Evolutionary conservation across 164 flowering plant species (phyloP), one percentile per base, ranked within the genome.

Genomic region (Santalum album): DNA sequence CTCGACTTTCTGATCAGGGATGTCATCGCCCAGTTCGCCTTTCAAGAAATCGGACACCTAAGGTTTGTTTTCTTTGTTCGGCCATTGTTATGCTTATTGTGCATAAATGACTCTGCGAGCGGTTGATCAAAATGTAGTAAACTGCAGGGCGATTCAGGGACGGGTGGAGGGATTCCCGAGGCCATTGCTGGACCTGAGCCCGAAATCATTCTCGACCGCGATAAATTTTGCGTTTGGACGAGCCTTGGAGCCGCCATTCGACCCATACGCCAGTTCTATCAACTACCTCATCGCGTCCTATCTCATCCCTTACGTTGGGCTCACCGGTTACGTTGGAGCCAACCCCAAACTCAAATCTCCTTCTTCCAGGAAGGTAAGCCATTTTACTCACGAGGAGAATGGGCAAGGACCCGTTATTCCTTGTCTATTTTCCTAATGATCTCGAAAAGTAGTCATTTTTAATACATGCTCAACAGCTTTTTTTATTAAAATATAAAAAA

Each of bases 271-370:
- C 38, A 78, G 65, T 45, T 53, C 60, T 1, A 43, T 87, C 59
- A 83, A 83, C 58, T 90, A 51, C 63, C 80, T 90, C 18, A 54
- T 87, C 12, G 95, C 95, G 0, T 75, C 84, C 57, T 84, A 90
- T 36, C 23, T 83, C 5, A 54, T 90, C 39, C 94, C 97, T 18
- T 90, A 87, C 26, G 87, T 90, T 21, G 97, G 95, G 4, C 96
- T 90, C 59, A 79, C 90, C 1, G 97, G 96, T 2, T 90, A 83
- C 25, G 96, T 85, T 1, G 92, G 88, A 11, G 72, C 90, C 0
- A 81, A 49, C 40, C 75, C 86, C 0, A 67, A 66, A 6, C 87
- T 86, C 59, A 36, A 49, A 20, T 50, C 50, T 18, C 19, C 67
- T 19, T 12, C 17, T 19, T 50, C 80, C 42, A 74, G 60, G 49